Evolutionary conservation across 179 eudicot species (phyloP), one percentile per base, ranked within the genome.

Genomic region (Sideroxylon spinosum): DNA sequence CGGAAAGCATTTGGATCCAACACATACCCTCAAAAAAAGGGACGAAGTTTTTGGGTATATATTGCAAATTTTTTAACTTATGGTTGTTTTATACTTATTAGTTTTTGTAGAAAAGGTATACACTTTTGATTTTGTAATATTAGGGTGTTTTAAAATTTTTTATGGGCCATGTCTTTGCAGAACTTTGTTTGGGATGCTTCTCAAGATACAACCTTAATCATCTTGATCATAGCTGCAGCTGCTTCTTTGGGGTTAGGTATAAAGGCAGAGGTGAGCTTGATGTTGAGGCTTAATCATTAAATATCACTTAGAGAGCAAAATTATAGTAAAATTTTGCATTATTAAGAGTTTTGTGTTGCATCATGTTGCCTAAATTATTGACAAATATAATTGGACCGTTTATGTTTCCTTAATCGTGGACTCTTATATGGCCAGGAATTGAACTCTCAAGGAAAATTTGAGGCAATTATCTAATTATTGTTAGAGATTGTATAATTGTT

Each of bases 161-260:
- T 32, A 26, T 72, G 73, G 22, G 44, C 52, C 74, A 0, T 72
- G 49, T 32, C 44, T 49, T 57, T 75, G 75, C 81, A 94, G 98
- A 91, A 81, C 78, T 90, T 94, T 77, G 86, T 94, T 67, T 90
- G 96, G 94, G 97, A 93, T 82, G 97, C 98, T 79, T 92, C 97
- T 84, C 88, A 87, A 76, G 97, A 94, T 81, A 89, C 95, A 32
- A 93, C 97, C 48, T 78, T 94, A 68, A 82, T 94, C 8, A 94
- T 94, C 82, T 87, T 93, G 93, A 88, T 92, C 85, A 88, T 95
- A n/a, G 98, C 97, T 70, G 95, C 98, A 68, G 97, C 94, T 53
- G 98, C 98, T 74, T 91, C 95, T 64, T 74, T 93, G 83, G 95
- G 91, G 68, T 86, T 95, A 7, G 96, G 98, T 50, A 90, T 94